Conservation (phyloP, 1,284 basidiomycete species). For the Heterobasidion annosum region DNA sequence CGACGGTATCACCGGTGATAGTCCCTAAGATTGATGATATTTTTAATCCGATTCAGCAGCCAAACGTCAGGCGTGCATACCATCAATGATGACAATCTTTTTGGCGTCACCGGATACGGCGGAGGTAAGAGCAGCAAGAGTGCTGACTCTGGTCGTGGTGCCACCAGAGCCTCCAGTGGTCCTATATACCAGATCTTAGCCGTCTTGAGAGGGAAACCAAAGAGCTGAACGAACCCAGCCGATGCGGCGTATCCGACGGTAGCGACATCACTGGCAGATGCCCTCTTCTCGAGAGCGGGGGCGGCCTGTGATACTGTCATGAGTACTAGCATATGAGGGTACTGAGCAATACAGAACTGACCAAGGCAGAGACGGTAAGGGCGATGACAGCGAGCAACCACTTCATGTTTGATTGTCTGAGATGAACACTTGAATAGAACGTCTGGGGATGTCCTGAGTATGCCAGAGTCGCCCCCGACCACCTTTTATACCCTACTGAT, state of each 20-base stretch:
- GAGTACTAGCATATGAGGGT: no score
- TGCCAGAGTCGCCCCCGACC: no score
- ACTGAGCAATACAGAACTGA: no score
- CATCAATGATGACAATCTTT: neutral
- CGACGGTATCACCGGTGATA: neutral
- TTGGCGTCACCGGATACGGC: neutral
- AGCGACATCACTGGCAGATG: neutral
- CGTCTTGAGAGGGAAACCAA: neutral
- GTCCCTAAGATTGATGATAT: neutral
- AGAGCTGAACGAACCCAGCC: neutral
- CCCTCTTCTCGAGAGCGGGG: neutral
- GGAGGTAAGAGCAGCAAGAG: neutral
- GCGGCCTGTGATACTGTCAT: neutral
- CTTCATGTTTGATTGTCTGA: no score
- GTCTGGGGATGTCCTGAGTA: no score
- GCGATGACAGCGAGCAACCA: no score
- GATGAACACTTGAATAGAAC: no score
- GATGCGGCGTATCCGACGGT: neutral
- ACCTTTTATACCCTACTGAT: no score
- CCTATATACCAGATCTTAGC: neutral
- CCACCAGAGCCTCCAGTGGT: neutral
- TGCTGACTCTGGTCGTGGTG: neutral
- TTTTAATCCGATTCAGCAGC: no score
- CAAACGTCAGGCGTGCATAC: neutral
- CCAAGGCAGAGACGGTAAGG: no score